Evolutionary conservation across 192 early-diverging fungal species (phyloP), one percentile per base, ranked within the genome.

Genomic region (Coemansia brasiliensis): DNA sequence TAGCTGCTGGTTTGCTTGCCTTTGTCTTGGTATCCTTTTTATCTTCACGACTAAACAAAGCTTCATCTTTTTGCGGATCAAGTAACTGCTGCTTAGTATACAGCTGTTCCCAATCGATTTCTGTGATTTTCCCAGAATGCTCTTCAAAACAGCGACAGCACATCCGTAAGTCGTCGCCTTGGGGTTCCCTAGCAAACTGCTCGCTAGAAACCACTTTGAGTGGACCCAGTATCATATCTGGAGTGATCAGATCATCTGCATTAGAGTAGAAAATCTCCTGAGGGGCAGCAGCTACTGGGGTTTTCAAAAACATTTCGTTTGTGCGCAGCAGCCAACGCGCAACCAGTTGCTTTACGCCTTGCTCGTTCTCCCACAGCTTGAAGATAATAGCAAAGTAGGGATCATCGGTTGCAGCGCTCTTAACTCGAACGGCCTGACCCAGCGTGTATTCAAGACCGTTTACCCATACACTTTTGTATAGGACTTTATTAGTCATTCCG

Each of bases 251-350:
- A 32, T 82, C 85, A 46, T 72, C 83, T 38, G 62, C 56, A 16
- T 72, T 85, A 21, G 68, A 69, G 45, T 72, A 86, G 24, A 57
- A 85, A 53, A 63, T 62, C 44, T 74, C 82, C 42, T 38, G 26
- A 1, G 52, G 40, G 46, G 61, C 46, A 37, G 67, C 60, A 49
- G 65, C 55, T 2, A 71, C 27, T 7, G n/a, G 17, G 4, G 24
- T 38, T 38, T 20, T 49, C 15, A 61, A 29, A 29, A 29, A 68
- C 69, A 80, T 65, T 59, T 69, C 59, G 52, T 17, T 40, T 3
- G 53, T 63, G 3, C 82, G 83, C 40, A 81, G 61, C 55, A 86
- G 80, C 85, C 85, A 86, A 1, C 85, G 79, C 35, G 80, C 79
- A 7, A 79, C 66, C 16, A 76, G 49, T 44, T 80, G 68, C 37